These are phyloP conservation scores for Schizosaccharomyces octosporus DNA, from an alignment of 805 yeast species.

Conservation along the genomic window DNA sequence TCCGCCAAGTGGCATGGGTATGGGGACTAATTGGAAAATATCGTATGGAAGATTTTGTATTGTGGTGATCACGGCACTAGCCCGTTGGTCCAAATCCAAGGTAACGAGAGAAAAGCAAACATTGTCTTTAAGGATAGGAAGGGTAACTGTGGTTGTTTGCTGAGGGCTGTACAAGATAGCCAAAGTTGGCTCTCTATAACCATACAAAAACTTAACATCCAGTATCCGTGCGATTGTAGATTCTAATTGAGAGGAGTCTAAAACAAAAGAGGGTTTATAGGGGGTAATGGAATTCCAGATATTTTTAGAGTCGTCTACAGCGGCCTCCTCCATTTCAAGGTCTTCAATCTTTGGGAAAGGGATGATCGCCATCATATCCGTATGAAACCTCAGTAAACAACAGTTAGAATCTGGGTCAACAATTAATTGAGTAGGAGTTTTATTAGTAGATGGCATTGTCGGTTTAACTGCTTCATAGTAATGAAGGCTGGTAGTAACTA, in stretches of 20 bases:
- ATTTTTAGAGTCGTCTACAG: constrained; percentile 1
- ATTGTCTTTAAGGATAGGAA: constrained; percentile 37
- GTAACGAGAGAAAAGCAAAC: constrained; percentile 38
- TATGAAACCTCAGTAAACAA: constrained; percentile 30
- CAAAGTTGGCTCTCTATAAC: constrained; percentile 62
- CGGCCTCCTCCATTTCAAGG: constrained; percentile 5
- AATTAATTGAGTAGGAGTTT: constrained; percentile 16
- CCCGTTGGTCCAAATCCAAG: constrained; percentile 30
- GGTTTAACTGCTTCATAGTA: constrained; percentile 43
- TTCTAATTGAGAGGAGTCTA: constrained; percentile 30
- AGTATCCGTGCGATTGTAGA: constrained; percentile 33
- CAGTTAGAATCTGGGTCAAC: constrained; percentile 32
- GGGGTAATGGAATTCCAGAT: not conserved
- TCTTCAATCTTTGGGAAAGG: constrained; percentile 28
- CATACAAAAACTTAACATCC: constrained; percentile 46
- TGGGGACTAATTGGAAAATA: constrained; percentile 34
- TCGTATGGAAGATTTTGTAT: constrained; percentile 52
- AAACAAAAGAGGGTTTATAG: constrained; percentile 26
- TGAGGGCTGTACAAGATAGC: constrained; percentile 36
- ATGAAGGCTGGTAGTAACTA: constrained; percentile 62
- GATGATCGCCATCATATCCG: constrained; percentile 41
- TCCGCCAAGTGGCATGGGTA: constrained; percentile 46
- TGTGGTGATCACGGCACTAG: constrained; percentile 43
- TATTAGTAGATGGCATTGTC: constrained; percentile 3
- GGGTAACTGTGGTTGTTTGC: constrained; percentile 58